phyloP scores from a whole-genome alignment of 495 filamentous ascomycete species.

The Annulohypoxylon stygium region DNA sequence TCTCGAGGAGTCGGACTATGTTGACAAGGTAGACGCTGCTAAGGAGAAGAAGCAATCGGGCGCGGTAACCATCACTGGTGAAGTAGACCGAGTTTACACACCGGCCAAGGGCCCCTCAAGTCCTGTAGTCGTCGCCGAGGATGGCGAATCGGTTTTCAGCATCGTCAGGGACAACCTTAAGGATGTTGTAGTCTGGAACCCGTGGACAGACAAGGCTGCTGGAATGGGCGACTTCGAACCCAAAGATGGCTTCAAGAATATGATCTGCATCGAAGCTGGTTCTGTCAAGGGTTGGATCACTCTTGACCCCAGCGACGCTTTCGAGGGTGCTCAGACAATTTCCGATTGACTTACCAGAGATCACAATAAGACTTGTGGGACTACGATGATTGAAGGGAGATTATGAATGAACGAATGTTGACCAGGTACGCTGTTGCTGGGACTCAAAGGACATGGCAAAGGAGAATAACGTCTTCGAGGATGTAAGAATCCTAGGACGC shows the following conservation, averaged over 20 bases:
- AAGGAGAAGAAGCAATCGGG: slow-evolving; percentile 69
- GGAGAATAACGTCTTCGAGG: slow-evolving; percentile 16
- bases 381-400: slow-evolving; percentile 12
- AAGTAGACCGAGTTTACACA: slow-evolving; percentile 81
- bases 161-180: slow-evolving; percentile 82
- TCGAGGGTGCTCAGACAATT: slow-evolving; percentile 90
- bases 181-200: slow-evolving; percentile 97
- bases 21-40: slow-evolving; percentile 81
- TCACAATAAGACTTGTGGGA: background rate
- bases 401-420: slow-evolving; percentile 30
- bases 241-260: slow-evolving; percentile 87
- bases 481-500: slow-evolving; percentile 14
- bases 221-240: slow-evolving; percentile 90
- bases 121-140: slow-evolving; percentile 69
- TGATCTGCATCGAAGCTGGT: slow-evolving; percentile 95
- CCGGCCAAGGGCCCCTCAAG: slow-evolving; percentile 73
- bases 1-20: slow-evolving; percentile 78
- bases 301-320: slow-evolving; percentile 86
- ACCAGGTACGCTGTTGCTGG: background rate
- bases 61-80: slow-evolving; percentile 70
- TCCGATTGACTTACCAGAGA: slow-evolving; percentile 43
- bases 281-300: slow-evolving; percentile 83
- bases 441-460: background rate
- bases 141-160: slow-evolving; percentile 72
- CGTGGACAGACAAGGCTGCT: slow-evolving; percentile 86